phyloP scores from a whole-genome alignment of 257 asterid genomes.

The Nicotiana attenuata region DNA sequence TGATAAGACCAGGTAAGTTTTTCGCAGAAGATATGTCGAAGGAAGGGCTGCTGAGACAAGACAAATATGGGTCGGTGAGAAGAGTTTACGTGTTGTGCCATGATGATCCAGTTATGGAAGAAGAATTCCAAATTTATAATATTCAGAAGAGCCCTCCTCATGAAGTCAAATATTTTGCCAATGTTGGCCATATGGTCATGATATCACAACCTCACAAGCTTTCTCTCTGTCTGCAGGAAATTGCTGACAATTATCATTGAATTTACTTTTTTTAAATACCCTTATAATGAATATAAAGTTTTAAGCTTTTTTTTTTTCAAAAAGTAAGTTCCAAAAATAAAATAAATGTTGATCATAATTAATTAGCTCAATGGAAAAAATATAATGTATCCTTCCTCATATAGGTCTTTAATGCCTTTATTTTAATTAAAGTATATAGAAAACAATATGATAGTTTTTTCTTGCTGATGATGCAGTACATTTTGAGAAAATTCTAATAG shows the following conservation, averaged over 20 bases:
- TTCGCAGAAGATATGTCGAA: conserved; percentile 35
- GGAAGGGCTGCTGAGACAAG: conserved; percentile 28
- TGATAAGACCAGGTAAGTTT: conserved; percentile 34
- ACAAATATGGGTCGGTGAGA: conserved; percentile 41
- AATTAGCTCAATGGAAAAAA: no score
- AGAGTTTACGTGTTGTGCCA: conserved; percentile 42
- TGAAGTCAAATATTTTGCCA: conserved; percentile 31
- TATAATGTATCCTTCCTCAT: no score
- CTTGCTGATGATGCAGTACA: no score
- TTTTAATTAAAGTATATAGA: no score
- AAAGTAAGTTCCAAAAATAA: no score
- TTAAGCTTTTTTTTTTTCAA: no score
- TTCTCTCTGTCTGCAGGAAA: conserved; percentile 24
- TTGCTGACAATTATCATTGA: conserved; percentile 15
- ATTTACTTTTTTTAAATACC: not conserved
- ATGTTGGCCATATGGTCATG: conserved; percentile 63
- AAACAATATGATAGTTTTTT: no score
- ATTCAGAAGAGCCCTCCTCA: conserved; percentile 39
- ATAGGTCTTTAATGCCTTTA: no score
- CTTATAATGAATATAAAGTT: no score
- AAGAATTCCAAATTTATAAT: conserved; percentile 45
- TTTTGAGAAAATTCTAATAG: no score
- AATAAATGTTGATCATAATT: no score
- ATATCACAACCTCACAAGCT: conserved; percentile 33
- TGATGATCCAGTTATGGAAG: conserved; percentile 35